Evolutionary conservation across 805 yeast genomes (phyloP).

Genomic region (Saccharomycopsis microspora): DNA sequence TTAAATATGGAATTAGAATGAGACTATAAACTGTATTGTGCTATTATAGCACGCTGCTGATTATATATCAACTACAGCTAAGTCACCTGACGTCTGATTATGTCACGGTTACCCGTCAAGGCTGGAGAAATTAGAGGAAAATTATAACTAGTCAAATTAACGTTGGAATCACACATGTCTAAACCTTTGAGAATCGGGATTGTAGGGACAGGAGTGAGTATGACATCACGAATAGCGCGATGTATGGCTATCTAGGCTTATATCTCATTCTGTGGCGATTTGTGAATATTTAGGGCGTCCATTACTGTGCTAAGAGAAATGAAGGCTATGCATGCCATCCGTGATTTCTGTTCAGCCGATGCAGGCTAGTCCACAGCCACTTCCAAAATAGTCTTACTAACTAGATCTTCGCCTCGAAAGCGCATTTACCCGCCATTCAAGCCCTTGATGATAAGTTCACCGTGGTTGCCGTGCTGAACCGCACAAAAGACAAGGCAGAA

Average conservation of each 20-base stretch:
- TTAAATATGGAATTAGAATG: no score
- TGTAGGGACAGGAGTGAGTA: constrained; percentile 54
- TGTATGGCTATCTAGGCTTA: no score
- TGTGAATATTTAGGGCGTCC: neutral
- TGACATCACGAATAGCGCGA: neutral
- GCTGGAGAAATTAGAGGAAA: no score
- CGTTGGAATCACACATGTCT: no score
- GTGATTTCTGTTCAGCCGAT: neutral
- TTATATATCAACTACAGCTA: no score
- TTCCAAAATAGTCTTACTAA: neutral
- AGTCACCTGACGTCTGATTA: no score
- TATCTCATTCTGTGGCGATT: neutral
- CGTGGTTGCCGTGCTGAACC: constrained; percentile 66
- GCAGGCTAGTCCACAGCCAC: neutral
- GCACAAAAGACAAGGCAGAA: constrained; percentile 78
- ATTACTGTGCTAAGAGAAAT: neutral
- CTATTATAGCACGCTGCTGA: no score
- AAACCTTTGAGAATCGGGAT: constrained; percentile 43
- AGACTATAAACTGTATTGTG: no score
- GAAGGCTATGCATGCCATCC: neutral
- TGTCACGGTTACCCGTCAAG: no score
- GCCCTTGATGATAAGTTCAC: constrained; percentile 38
- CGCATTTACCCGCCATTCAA: constrained; percentile 67
- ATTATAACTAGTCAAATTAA: no score
- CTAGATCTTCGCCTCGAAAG: constrained; percentile 70